A percentile compares a stretch with the other conserved stretches of the same genome.
phyloP scores from a whole-genome alignment of 2,329 filamentous ascomycete genomes.

The Onygena corvina region DNA sequence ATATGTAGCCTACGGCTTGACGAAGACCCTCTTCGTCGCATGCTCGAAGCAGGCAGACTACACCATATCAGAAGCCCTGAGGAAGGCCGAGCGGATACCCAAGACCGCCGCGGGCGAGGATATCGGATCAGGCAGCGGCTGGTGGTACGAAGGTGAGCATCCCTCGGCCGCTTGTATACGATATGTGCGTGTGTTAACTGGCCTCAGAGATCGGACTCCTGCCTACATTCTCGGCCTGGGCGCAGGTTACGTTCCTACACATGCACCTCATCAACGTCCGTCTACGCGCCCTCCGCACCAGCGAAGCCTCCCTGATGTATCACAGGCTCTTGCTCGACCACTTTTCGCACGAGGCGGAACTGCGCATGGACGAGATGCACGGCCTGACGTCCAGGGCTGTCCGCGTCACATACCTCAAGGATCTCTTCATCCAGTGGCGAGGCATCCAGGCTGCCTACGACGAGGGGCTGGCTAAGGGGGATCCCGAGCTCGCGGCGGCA shows the following conservation, averaged over 20 bases:
- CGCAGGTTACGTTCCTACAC: slow-evolving; percentile 90
- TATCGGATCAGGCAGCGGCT: slow-evolving; percentile 58
- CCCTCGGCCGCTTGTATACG: background rate
- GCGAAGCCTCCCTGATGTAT: slow-evolving; percentile 58
- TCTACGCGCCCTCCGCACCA: slow-evolving; percentile 60
- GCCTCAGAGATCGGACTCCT: slow-evolving; percentile 58
- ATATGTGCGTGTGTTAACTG: background rate
- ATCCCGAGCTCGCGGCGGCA: slow-evolving; percentile 47
- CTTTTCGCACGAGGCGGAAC: slow-evolving; percentile 58
- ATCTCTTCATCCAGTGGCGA: slow-evolving; percentile 87
- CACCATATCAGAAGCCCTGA: slow-evolving; percentile 56
- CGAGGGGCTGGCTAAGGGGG: slow-evolving; percentile 36
- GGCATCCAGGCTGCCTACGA: slow-evolving; percentile 61
- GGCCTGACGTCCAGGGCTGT: slow-evolving; percentile 42
- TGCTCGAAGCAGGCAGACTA: slow-evolving; percentile 66
- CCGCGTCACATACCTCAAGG: slow-evolving; percentile 58
- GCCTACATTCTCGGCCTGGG: slow-evolving; percentile 90
- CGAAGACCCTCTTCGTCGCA: slow-evolving; percentile 64
- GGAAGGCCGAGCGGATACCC: slow-evolving; percentile 50
- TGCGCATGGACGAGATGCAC: slow-evolving; percentile 50
- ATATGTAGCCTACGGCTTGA: slow-evolving; percentile 69
- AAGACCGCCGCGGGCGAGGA: slow-evolving; percentile 71
- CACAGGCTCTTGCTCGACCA: slow-evolving; percentile 88
- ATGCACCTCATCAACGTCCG: slow-evolving; percentile 83
- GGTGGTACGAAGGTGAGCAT: slow-evolving; percentile 65